These are phyloP conservation scores for Pezicula radicicola DNA, from an alignment of 2,329 filamentous ascomycete species.

Conservation along the genomic window DNA sequence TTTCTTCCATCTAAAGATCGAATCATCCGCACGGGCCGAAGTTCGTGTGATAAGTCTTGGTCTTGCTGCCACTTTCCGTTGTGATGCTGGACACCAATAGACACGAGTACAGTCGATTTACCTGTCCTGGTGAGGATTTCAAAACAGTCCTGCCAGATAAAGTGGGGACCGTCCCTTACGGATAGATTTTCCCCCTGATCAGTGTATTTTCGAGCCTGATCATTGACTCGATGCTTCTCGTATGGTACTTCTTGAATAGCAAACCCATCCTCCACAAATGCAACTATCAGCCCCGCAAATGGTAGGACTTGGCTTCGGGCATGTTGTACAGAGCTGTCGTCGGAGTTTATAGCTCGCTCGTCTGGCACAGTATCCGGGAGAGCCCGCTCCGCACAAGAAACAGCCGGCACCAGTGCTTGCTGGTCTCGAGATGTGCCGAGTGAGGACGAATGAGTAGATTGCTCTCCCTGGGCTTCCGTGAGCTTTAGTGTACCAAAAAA, in stretches of 20 bases:
- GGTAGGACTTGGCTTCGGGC: neutral
- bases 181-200: neutral
- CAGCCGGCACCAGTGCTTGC: neutral
- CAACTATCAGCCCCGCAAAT: too few relatives aligned
- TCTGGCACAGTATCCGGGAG: neutral
- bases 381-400: neutral
- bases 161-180: neutral
- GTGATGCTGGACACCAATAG: neutral
- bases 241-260: neutral
- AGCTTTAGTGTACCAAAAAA: conserved; percentile 6
- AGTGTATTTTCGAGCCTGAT: neutral
- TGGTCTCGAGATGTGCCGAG: neutral
- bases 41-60: neutral
- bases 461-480: neutral
- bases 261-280: neutral
- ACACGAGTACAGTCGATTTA: neutral
- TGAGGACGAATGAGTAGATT: neutral
- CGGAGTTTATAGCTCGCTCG: neutral
- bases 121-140: neutral
- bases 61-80: neutral
- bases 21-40: neutral
- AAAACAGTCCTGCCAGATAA: neutral
- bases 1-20: too few relatives aligned
- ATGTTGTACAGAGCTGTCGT: neutral
- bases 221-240: neutral